A percentile compares a stretch with the other conserved stretches of the same genome.
These are phyloP conservation scores for Colletotrichum camelliae DNA, from an alignment of 2,329 filamentous ascomycete genomes.

Conservation along the genomic window DNA sequence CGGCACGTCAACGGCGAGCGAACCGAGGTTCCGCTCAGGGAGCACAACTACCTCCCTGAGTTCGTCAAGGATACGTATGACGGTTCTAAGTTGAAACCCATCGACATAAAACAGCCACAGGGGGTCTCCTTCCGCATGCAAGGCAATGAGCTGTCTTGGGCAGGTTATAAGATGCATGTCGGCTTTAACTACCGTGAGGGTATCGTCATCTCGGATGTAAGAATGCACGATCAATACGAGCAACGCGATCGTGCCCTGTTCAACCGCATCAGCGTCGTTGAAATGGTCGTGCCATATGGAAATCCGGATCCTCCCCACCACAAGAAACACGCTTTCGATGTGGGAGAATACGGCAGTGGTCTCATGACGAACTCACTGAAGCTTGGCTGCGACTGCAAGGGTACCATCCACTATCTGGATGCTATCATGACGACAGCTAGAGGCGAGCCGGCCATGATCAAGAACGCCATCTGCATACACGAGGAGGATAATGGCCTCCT, in stretches of 20 bases:
- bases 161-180: constrained; percentile 59
- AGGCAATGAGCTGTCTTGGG: constrained; percentile 53
- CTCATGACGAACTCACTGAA: constrained; percentile 68
- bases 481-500: constrained; percentile 78
- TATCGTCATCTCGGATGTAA: constrained; percentile 59
- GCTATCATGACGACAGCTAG: constrained; percentile 70
- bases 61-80: constrained; percentile 57
- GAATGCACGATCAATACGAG: constrained; percentile 35
- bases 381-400: constrained; percentile 71
- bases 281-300: constrained; percentile 2
- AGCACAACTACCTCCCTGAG: constrained; percentile 42
- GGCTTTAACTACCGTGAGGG: constrained; percentile 58
- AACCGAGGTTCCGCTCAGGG: constrained; percentile 50
- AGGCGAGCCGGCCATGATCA: constrained; percentile 71
- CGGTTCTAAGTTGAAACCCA: constrained; percentile 65
- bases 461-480: constrained; percentile 80
- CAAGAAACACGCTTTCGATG: constrained; percentile 1
- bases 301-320: constrained; percentile 1
- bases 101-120: constrained; percentile 73
- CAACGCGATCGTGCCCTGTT: not conserved
- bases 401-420: constrained; percentile 64
- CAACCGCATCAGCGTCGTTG: constrained; percentile 5
- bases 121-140: constrained; percentile 69
- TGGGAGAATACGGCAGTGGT: not conserved
- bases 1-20: constrained; percentile 19